A percentile compares a stretch with the other conserved stretches of the same genome.
phyloP scores from a whole-genome alignment of 345 rosid genomes.

The Tarenaya hassleriana region DNA sequence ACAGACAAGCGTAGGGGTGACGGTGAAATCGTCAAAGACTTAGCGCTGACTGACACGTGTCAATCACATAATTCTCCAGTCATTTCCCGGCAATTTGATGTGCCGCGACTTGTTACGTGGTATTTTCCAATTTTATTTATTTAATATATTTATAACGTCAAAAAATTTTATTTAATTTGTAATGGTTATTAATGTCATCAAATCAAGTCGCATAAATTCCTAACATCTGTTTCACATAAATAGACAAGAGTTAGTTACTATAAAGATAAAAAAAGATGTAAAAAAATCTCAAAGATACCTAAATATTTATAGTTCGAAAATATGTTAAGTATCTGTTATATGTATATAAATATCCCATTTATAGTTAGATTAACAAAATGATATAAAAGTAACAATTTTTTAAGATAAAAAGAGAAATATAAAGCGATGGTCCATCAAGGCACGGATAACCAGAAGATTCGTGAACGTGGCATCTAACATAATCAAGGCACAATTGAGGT shows the following conservation, averaged over 20 bases:
- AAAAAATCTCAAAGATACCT: background rate
- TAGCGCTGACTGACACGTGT: slow-evolving; percentile 33
- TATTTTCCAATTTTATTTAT: no score
- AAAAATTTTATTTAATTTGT: no score
- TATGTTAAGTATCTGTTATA: background rate
- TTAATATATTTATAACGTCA: background rate
- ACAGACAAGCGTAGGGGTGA: slow-evolving; percentile 25
- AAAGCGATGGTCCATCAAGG: no score
- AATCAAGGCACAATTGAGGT: slow-evolving; percentile 5
- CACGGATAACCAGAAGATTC: no score
- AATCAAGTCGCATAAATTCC: no score
- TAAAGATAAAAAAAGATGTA: no score
- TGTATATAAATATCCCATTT: slow-evolving; percentile 1
- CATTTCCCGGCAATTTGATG: slow-evolving; percentile 25
- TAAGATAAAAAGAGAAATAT: no score
- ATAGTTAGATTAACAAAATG: background rate
- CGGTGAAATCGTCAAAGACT: slow-evolving; percentile 29
- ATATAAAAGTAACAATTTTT: no score
- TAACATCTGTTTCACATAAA: no score
- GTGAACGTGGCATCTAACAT: slow-evolving; percentile 5
- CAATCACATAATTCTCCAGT: slow-evolving; percentile 16
- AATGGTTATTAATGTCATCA: no score
- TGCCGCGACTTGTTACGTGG: slow-evolving; percentile 24
- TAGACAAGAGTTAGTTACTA: no score
- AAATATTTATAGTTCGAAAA: background rate